phyloP scores from a whole-genome alignment of 2,329 filamentous ascomycete species.

The Xylaria sp. region DNA sequence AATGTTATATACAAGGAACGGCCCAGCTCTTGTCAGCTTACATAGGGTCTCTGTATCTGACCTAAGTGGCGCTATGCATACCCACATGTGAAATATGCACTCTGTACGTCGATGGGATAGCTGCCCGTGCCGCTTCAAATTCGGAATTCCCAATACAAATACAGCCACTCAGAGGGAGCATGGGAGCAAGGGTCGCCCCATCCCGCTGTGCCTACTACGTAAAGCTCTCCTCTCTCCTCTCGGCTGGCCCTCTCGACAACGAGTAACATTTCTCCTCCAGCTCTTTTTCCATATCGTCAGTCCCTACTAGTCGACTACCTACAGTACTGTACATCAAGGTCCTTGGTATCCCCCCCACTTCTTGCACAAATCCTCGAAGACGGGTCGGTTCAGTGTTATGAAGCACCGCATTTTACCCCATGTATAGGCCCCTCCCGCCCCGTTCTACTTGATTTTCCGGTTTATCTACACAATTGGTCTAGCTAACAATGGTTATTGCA shows the following conservation, averaged over 20 bases:
- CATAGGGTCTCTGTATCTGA: constrained; percentile 14
- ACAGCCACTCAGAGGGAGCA: constrained; percentile 22
- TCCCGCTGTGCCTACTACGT: constrained; percentile 19
- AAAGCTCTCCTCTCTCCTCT: constrained; percentile 23
- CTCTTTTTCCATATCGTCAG: constrained; percentile 25
- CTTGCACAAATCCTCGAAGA: constrained; percentile 34
- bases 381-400: constrained; percentile 18
- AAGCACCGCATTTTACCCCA: constrained; percentile 30
- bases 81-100: constrained; percentile 23
- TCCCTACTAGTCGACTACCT: constrained; percentile 27
- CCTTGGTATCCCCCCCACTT: constrained; percentile 25
- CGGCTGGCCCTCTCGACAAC: constrained; percentile 19
- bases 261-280: constrained; percentile 21
- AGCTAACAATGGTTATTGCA: constrained; percentile 21
- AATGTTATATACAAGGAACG: constrained; percentile 4
- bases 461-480: constrained; percentile 30
- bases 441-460: constrained; percentile 26
- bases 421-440: constrained; percentile 1
- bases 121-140: constrained; percentile 26
- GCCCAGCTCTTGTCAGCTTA: background rate
- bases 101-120: constrained; percentile 18
- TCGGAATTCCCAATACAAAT: constrained; percentile 18
- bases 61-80: constrained; percentile 13
- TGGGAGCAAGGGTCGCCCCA: constrained; percentile 34
- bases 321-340: constrained; percentile 11